Base-by-base conservation (phyloP, 2,329 filamentous ascomycete species). In the Chaetomiaceae sp. region DNA sequence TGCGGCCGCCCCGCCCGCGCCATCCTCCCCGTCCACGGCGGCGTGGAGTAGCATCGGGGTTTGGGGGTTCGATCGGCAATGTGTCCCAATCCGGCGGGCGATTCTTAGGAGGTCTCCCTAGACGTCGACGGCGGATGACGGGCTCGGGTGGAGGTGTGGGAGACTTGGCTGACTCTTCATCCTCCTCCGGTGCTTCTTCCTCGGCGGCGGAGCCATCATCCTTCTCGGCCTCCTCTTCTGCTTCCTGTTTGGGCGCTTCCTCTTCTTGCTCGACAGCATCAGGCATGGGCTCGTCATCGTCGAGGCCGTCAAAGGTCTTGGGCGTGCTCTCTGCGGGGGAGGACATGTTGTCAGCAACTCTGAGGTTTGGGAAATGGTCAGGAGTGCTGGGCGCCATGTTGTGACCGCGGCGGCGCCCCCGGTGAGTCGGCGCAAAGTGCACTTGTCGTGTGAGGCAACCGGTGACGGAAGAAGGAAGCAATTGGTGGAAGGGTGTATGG, bases 61-160 rank as follows among this genome's bases (percentile, higher is more conserved):
- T 75, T 3, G 81, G 78, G 7, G 76, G 72, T 48, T 81, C 80
- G 47, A 83, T 74, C 61, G 81, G 79, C 39, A 76, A 73, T 2
- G 54, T 55, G 66, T 91, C 85, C 83, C 87, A 92, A 67, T 90
- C 89, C 4, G 89, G 83, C 0, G 88, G 88, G 46, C 84, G 81
- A 67, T 91, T 91, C 77, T 94, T 95, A 0, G 90, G 89, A 3
- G 90, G 90, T 12, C 91, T 83, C 19, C 91, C 91, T n/a, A 91
- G 79, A 48, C 90, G 84, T 70, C 88, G 88, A 65, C 87, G 82
- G 50, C 88, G 83, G 55, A 90, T 79, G 42, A 87, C 78, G 22
- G 81, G 79, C 54, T 77, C 82, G 23, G 83, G 83, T 1, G 76
- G 75, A 19, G 80, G 78, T 0, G 77, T 75, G 1, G 79, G 76